Evolutionary conservation across 2,329 filamentous ascomycete species (phyloP), one percentile per base, ranked within the genome.

Genomic region (Knufia fluminis): DNA sequence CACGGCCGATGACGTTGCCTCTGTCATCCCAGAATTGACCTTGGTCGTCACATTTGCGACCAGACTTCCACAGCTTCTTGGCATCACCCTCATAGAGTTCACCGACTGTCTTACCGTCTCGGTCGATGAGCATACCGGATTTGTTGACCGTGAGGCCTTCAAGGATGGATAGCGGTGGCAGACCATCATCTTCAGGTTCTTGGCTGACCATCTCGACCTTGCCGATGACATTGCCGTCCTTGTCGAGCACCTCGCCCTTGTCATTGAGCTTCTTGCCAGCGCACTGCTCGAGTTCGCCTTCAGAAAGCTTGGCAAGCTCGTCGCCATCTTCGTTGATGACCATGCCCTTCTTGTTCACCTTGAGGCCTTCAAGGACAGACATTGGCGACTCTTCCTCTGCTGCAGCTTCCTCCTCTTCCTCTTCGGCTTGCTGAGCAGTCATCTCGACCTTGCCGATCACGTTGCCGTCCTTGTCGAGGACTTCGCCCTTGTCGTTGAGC

Each of bases 11-110:
- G 54, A 83, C 71, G 38, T 80, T 79, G 39, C 80, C 79, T 40
- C 78, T 74, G 62, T 74, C 78, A 61, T 82, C 79, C 60, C 82
- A 71, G 49, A 83, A 77, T 59, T 83, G 80, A 17, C 80, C 80
- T 64, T 81, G 71, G 52, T 73, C 74, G 55, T 83, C 81, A 20
- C 67, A 62, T 14, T 59, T 57, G 17, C 56, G 60, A 8, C 68
- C 68, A 17, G 65, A 54, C 41, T 65, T 66, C 41, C 66, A 59
- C 57, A 80, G 69, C 64, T 82, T 83, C 68, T 81, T 82, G 51
- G 80, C 74, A 16, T 81, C 77, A 54, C 80, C 82, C 54, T 82
- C 77, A 12, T 73, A 64, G 10, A 82, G 64, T 46, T 83, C 75
- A 36, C 82, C 81, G 39, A 75, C 62, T 1, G 73, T 67, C 39